Evolutionary conservation across 192 early-diverging fungal species (phyloP).

Genomic region (Blastocladiella britannica): DNA sequence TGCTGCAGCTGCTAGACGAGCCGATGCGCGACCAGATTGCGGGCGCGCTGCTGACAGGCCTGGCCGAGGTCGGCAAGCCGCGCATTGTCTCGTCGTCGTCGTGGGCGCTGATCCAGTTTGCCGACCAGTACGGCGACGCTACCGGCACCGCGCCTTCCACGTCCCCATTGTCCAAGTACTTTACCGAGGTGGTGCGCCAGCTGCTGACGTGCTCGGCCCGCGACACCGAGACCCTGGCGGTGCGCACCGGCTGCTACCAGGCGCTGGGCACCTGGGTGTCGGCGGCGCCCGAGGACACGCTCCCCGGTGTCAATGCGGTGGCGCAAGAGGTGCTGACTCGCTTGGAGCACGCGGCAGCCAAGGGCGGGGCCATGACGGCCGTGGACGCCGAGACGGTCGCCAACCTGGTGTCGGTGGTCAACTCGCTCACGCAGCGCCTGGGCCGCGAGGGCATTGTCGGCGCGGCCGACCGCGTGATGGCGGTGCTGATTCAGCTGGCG

Average conservation of each 20-base stretch:
- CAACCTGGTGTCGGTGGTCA: slow-evolving; percentile 79
- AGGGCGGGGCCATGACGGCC: slow-evolving; percentile 58
- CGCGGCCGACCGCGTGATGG: slow-evolving; percentile 76
- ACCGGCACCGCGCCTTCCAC: slow-evolving; percentile 33
- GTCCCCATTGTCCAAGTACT: slow-evolving; percentile 59
- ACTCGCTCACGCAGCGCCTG: slow-evolving; percentile 65
- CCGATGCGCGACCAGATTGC: slow-evolving; percentile 36
- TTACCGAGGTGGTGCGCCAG: slow-evolving; percentile 56
- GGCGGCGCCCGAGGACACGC: slow-evolving; percentile 54
- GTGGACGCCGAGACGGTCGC: slow-evolving; percentile 71
- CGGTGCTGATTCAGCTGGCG: slow-evolving; percentile 51
- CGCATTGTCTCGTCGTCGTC: slow-evolving; percentile 90
- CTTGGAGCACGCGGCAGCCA: slow-evolving; percentile 52
- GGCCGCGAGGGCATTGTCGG: slow-evolving; percentile 58
- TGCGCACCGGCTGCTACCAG: slow-evolving; percentile 80
- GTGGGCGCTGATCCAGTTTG: slow-evolving; percentile 84
- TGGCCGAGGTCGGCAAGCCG: slow-evolving; percentile 65
- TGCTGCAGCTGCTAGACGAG: slow-evolving; percentile 17
- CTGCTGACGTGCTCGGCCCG: slow-evolving; percentile 54
- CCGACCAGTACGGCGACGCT: slow-evolving; percentile 52
- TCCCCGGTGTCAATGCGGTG: slow-evolving; percentile 51
- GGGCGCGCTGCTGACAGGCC: slow-evolving; percentile 54
- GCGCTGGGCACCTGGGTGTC: slow-evolving; percentile 66
- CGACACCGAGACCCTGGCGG: slow-evolving; percentile 60
- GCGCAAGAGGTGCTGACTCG: slow-evolving; percentile 52